Evolutionary conservation across 2,329 filamentous ascomycete genomes (phyloP).

Genomic region (Fusarium siculi): DNA sequence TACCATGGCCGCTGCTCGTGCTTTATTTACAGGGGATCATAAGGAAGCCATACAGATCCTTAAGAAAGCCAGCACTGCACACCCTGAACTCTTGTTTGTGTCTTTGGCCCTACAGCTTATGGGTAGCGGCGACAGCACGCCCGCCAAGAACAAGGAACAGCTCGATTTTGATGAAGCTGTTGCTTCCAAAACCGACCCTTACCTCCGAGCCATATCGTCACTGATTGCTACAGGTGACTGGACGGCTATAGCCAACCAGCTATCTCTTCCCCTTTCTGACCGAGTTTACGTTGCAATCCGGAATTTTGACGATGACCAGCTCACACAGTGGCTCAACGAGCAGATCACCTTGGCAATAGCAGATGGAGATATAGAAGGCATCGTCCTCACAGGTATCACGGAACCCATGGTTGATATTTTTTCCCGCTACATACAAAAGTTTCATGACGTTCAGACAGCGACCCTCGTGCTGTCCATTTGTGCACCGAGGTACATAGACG

Average conservation of each 20-base stretch:
- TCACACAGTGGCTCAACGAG: slow-evolving; percentile 74
- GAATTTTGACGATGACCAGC: slow-evolving; percentile 69
- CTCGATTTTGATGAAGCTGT: slow-evolving; percentile 69
- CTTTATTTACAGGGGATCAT: slow-evolving; percentile 77
- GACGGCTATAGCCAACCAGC: slow-evolving; percentile 77
- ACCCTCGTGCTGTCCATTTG: slow-evolving; percentile 79
- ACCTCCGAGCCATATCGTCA: slow-evolving; percentile 81
- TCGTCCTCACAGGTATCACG: slow-evolving; percentile 81
- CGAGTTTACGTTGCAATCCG: slow-evolving; percentile 78
- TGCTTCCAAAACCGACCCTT: slow-evolving; percentile 77
- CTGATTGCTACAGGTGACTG: slow-evolving; percentile 82
- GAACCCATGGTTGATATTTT: slow-evolving; percentile 79
- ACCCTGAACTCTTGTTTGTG: slow-evolving; percentile 74
- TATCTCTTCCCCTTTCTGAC: slow-evolving; percentile 78
- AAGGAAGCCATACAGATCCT: slow-evolving; percentile 76
- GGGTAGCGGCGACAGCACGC: slow-evolving; percentile 58
- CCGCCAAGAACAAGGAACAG: slow-evolving; percentile 59
- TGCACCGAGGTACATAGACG: slow-evolving; percentile 79
- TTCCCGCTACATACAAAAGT: slow-evolving; percentile 79
- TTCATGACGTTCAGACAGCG: slow-evolving; percentile 82
- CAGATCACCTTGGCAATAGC: slow-evolving; percentile 70
- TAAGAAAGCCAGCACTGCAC: slow-evolving; percentile 70
- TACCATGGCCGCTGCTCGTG: slow-evolving; percentile 81
- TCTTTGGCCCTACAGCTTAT: slow-evolving; percentile 74
- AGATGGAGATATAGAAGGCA: slow-evolving; percentile 79